Percentiles rank a stretch among this genome's conserved stretches.
Evolutionary conservation across 1,139 yeast species (phyloP).

Genomic region (Pichia sp.): DNA sequence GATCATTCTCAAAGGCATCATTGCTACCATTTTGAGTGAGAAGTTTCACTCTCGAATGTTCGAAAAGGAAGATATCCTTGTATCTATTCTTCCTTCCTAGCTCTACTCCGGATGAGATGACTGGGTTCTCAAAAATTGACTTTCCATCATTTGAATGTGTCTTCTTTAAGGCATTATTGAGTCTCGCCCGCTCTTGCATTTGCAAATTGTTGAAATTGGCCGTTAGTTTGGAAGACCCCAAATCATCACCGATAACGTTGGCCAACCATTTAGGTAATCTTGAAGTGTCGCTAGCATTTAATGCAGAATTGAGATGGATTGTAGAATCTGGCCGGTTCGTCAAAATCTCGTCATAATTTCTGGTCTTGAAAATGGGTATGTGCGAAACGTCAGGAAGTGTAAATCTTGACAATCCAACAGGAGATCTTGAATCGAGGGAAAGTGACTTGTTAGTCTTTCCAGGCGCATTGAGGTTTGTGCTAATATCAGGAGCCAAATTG

Average conservation of each 20-base stretch:
- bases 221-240: constrained; percentile 25
- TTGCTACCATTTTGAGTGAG: too few relatives aligned
- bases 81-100: constrained; percentile 49
- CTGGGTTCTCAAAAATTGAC: constrained; percentile 19
- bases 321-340: constrained; percentile 22
- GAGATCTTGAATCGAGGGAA: constrained; percentile 5
- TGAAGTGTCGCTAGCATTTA: constrained; percentile 19
- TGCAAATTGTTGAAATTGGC: constrained; percentile 30
- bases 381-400: constrained; percentile 24
- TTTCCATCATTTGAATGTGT: constrained; percentile 1
- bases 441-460: too few relatives aligned
- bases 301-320: constrained; percentile 23
- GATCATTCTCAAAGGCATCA: constrained; percentile 20
- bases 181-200: constrained; percentile 29
- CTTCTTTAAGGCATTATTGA: constrained; percentile 28
- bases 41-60: constrained; percentile 47
- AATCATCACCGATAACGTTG: constrained; percentile 26
- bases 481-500: too few relatives aligned
- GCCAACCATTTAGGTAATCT: constrained; percentile 33
- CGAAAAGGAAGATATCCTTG: constrained; percentile 48
- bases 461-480: too few relatives aligned
- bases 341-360: constrained; percentile 35
- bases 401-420: constrained; percentile 25
- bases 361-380: constrained; percentile 30
- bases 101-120: constrained; percentile 39